Evolutionary conservation across 805 yeast genomes (phyloP), one percentile per base, ranked within the genome.

Genomic region (Monosporozyma aerobia): DNA sequence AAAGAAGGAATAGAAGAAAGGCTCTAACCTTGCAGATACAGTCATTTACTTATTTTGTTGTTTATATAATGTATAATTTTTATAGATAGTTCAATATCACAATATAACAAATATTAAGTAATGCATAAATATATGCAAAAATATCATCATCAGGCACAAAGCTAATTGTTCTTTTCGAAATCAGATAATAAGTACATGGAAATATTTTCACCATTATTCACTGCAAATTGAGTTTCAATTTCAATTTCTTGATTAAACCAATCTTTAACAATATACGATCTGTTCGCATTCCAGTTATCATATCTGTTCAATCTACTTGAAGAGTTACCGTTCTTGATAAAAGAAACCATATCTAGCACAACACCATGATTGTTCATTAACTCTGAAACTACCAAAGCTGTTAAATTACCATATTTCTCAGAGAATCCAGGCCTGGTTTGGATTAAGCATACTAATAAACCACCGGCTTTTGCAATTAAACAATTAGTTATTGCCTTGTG

Each of bases 291-390:
- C 89, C 54, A 90, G 67, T 58, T 95, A 69, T 29, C 94, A 44
- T 44, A 44, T 16, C 47, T 51, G 10, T 14, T 44, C 5, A 30
- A 1, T 32, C 27, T 8, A 13, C 14, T 10, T n/a, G 23, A 19
- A 19, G 5, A 4, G 5, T n/a, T n/a, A 83, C 79, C 13, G 5
- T 37, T 32, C 49, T 78, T 79, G 45, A 87, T 80, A 69, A 92
- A 94, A 0, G 89, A 85, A 39, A 94, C 85, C 44, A 92, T 78
- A 66, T 95, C 97, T 22, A 90, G 73, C 9, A 88, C 77, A 53
- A 94, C 71, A 57, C 89, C 94, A 65, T 90, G 97, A 55, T 79
- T 83, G 56, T 86, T 81, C 60, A 95, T 71, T 0, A 92, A 80
- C 16, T 82, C 82, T 57, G 87, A 85, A 44, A 87, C 90, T 46